Conservation (phyloP, 2,329 filamentous ascomycete species). For the Trichoderma lentiforme region DNA sequence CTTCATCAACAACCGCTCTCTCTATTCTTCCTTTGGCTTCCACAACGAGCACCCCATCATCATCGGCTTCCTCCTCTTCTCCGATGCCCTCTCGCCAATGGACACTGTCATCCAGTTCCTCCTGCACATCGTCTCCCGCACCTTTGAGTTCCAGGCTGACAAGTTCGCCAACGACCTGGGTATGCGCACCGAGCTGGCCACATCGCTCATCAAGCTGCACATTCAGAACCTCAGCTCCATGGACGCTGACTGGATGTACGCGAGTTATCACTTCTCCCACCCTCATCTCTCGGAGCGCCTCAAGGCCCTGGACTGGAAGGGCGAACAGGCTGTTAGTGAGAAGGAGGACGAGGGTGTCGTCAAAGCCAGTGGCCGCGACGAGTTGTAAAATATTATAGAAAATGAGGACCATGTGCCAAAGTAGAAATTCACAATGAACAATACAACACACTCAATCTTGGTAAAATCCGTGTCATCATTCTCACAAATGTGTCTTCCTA, state of each 20-base stretch:
- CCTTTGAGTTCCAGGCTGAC: constrained; percentile 95
- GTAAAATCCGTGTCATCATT: not conserved
- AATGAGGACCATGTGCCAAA: not conserved
- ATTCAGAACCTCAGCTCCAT: constrained; percentile 97
- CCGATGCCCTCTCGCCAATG: constrained; percentile 90
- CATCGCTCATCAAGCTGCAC: constrained; percentile 92
- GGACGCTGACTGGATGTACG: constrained; percentile 98
- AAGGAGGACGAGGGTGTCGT: constrained; percentile 45
- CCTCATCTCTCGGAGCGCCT: constrained; percentile 92
- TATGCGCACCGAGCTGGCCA: constrained; percentile 77
- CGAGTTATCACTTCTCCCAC: constrained; percentile 97
- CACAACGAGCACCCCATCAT: constrained; percentile 80
- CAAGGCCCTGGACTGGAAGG: constrained; percentile 84
- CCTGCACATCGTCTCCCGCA: constrained; percentile 93
- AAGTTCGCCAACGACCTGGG: constrained; percentile 82
- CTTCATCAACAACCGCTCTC: constrained; percentile 90
- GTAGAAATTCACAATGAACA: not conserved
- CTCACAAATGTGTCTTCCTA: not conserved
- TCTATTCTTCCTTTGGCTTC: constrained; percentile 93
- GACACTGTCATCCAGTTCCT: constrained; percentile 91
- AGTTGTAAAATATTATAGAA: constrained; percentile 51
- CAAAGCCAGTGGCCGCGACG: constrained; percentile 72
- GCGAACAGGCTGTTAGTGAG: constrained; percentile 48
- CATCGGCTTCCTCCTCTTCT: constrained; percentile 96
- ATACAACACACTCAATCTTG: not conserved